Base-by-base conservation (phyloP, 2,329 filamentous ascomycete genomes). In the Alternaria sp. region DNA sequence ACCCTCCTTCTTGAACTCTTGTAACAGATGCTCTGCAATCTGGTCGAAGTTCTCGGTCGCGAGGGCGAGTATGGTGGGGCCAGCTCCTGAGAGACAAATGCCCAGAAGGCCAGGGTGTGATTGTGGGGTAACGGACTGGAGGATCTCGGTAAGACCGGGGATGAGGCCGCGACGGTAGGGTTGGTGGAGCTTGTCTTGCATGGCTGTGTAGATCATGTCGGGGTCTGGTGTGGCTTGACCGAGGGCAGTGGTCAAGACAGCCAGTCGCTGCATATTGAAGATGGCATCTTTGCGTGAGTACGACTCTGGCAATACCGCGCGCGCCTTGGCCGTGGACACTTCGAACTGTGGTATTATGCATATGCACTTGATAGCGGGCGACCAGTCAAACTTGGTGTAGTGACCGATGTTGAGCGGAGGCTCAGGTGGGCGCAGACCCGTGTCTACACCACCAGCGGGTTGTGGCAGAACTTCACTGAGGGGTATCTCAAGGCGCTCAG, bases 161-260 rank as follows among this genome's bases (percentile, higher is more conserved):
- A 99, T 97, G 64, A 99, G 87, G 2, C 87, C 90, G 81, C 95
- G 90, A 55, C 95, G 90, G 83, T 99, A 98, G 44, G 93, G 95
- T 81, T 99, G 95, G 82, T 99, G 95, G 63, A 99, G 89, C 81
- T 94, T 97, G 83, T 99, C 95, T 82, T 98, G 95, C 95, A 99
- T 99, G 48, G 94, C 94, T 49, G 96, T 89, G 82, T 96, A 96
- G 78, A 99, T 99, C 80, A 97, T 90, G 72, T 96, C 90, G 22
- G 95, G 90, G 75, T 97, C 91, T 2, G 94, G 94, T 10, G 95
- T 94, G 8, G 92, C 94, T 78, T 93, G 90, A 66, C 94, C 93
- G 46, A 99, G 86, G 1, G 94, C 94, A 11, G 93, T 92, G 32
- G 94, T 94, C 12, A 99, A 86, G 51, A 99, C 86, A 3, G 94